Conservation (phyloP, 305 asterid genomes). For the Solanum hybrid region DNA sequence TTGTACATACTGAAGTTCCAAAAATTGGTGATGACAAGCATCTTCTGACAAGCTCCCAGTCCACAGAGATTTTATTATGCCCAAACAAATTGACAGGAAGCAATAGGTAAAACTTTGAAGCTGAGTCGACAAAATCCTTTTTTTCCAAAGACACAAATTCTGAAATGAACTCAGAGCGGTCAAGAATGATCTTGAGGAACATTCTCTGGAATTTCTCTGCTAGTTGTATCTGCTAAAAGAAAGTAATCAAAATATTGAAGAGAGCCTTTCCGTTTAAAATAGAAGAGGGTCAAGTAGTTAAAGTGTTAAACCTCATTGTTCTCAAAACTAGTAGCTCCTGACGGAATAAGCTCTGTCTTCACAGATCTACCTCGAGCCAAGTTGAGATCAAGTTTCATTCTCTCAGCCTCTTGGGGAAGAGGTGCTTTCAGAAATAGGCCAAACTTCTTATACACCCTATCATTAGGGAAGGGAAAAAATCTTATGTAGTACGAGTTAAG, state of each 20-base stretch:
- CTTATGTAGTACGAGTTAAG: conserved; percentile 58
- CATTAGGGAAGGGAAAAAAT: conserved; percentile 62
- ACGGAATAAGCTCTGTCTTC: conserved; percentile 55
- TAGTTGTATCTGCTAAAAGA: conserved; percentile 44
- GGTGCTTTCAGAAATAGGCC: conserved; percentile 75
- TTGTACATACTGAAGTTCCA: conserved; percentile 26
- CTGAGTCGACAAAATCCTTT: conserved; percentile 27
- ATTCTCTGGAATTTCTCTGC: conserved; percentile 80
- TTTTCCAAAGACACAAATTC: conserved; percentile 58
- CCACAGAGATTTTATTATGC: conserved; percentile 47
- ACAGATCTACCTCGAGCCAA: conserved; percentile 89
- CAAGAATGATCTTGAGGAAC: conserved; percentile 74
- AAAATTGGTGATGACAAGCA: conserved; percentile 86
- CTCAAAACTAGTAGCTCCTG: conserved; percentile 50
- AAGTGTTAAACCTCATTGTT: conserved; percentile 48
- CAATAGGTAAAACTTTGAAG: conserved; percentile 61
- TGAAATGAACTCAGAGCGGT: conserved; percentile 47
- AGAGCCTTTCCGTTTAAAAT: conserved; percentile 9
- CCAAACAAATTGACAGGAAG: conserved; percentile 57
- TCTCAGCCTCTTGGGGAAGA: conserved; percentile 81
- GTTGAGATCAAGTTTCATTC: conserved; percentile 71
- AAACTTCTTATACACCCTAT: conserved; percentile 66
- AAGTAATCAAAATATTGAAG: conserved; percentile 7
- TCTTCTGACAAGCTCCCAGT: conserved; percentile 69
- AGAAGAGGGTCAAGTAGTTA: conserved; percentile 3